Evolutionary conservation across 805 yeast species (phyloP).

Genomic region (Saccharomyces kudriavzevii): DNA sequence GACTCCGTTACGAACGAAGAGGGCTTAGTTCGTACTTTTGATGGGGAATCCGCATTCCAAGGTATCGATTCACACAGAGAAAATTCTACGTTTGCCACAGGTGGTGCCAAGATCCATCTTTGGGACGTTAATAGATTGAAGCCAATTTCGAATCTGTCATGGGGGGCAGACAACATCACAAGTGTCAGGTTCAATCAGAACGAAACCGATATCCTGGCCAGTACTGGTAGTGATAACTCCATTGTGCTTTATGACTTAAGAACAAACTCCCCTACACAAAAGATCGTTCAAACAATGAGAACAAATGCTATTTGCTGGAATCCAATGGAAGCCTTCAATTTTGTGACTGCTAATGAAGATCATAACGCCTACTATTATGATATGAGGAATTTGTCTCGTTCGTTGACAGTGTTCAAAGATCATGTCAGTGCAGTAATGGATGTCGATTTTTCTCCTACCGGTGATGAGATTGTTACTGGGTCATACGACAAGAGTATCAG

Average conservation of each 20-base stretch:
- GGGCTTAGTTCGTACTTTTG: conserved; percentile 69
- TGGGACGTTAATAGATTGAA: conserved; percentile 84
- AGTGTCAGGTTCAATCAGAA: conserved; percentile 82
- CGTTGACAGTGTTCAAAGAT: conserved; percentile 82
- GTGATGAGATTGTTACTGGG: conserved; percentile 91
- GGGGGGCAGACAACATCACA: conserved; percentile 93
- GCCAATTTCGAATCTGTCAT: conserved; percentile 68
- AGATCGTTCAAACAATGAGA: conserved; percentile 71
- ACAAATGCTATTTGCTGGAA: conserved; percentile 90
- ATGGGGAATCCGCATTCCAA: conserved; percentile 77
- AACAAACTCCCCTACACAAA: conserved; percentile 87
- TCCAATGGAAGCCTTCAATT: conserved; percentile 94
- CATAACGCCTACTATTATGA: conserved; percentile 93
- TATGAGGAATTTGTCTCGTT: conserved; percentile 81
- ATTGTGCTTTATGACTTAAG: conserved; percentile 84
- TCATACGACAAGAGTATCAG: conserved; percentile 91
- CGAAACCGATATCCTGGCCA: conserved; percentile 81
- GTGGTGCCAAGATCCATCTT: conserved; percentile 81
- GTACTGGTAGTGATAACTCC: conserved; percentile 86
- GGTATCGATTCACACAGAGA: conserved; percentile 79
- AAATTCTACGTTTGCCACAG: conserved; percentile 75
- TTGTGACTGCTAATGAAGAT: conserved; percentile 89
- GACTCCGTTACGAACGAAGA: conserved; percentile 28
- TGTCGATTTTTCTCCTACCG: conserved; percentile 93
- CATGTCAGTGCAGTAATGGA: conserved; percentile 95